Conservation (phyloP, 805 yeast species). For the Cyberlindnera maritima region DNA sequence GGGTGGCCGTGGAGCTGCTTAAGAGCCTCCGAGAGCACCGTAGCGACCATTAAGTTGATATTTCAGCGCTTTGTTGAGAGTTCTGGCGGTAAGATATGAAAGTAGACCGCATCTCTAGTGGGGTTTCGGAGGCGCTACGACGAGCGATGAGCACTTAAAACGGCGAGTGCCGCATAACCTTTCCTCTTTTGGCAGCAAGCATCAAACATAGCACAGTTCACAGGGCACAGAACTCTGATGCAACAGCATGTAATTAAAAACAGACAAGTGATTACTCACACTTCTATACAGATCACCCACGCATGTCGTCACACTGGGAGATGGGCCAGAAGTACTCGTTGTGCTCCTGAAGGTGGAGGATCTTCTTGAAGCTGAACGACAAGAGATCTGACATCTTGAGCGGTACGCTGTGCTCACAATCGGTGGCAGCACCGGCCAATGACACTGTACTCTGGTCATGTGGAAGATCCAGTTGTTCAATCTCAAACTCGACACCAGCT, state of each 20-base stretch:
- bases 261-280: no score
- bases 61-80: no score
- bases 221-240: no score
- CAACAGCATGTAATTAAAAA: no score
- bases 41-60: constrained; percentile 13
- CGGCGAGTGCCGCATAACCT: no score
- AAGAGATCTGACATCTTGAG: constrained; percentile 20
- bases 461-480: constrained; percentile 36
- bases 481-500: constrained; percentile 33
- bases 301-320: constrained; percentile 17
- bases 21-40: constrained; percentile 16
- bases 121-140: no score
- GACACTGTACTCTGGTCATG: constrained; percentile 28
- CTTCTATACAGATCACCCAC: background rate
- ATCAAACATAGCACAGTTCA: no score
- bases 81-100: no score
- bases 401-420: constrained; percentile 10
- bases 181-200: no score
- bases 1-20: constrained; percentile 33
- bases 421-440: constrained; percentile 18
- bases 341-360: constrained; percentile 22
- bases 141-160: no score
- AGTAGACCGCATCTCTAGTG: no score
- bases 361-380: constrained; percentile 14
- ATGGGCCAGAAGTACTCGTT: constrained; percentile 20